Percentiles rank a stretch among this genome's conserved stretches.
Evolutionary conservation across 208 protist genomes (phyloP).

Genomic region (Crithidia mellificae): DNA sequence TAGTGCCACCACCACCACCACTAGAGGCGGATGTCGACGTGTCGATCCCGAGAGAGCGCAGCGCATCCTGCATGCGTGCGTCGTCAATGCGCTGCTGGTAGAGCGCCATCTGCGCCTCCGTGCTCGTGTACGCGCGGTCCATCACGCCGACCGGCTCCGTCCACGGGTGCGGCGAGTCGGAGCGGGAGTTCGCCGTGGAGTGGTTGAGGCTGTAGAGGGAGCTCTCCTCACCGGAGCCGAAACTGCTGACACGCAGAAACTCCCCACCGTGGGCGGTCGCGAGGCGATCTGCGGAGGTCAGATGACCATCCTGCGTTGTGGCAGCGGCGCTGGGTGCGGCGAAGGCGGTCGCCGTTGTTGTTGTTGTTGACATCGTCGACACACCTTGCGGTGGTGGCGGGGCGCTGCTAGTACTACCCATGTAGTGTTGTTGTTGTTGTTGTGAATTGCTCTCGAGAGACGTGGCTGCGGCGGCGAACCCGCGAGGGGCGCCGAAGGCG

Average conservation of each 20-base stretch:
- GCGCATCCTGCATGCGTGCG: slow-evolving; percentile 18
- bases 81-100: slow-evolving; percentile 11
- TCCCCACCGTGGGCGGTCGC: neutral
- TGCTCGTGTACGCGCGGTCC: slow-evolving; percentile 31
- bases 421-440: neutral
- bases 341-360: no score
- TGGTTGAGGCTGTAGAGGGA: slow-evolving; percentile 28
- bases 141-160: slow-evolving; percentile 4
- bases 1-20: no score
- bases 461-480: neutral
- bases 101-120: slow-evolving; percentile 21
- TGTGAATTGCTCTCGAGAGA: neutral
- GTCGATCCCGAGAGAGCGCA: slow-evolving; percentile 9
- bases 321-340: neutral
- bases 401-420: no score
- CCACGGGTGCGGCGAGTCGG: neutral
- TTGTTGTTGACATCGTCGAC: no score
- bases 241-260: neutral
- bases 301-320: neutral
- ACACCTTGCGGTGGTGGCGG: no score
- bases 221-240: slow-evolving; percentile 19
- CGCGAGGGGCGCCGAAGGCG: neutral
- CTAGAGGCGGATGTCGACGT: neutral
- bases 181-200: slow-evolving; percentile 7
- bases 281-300: neutral